Evolutionary conservation across 176 grass and related monocot genomes (phyloP), one percentile per base, ranked within the genome.

Genomic region (Oryza australiensis): DNA sequence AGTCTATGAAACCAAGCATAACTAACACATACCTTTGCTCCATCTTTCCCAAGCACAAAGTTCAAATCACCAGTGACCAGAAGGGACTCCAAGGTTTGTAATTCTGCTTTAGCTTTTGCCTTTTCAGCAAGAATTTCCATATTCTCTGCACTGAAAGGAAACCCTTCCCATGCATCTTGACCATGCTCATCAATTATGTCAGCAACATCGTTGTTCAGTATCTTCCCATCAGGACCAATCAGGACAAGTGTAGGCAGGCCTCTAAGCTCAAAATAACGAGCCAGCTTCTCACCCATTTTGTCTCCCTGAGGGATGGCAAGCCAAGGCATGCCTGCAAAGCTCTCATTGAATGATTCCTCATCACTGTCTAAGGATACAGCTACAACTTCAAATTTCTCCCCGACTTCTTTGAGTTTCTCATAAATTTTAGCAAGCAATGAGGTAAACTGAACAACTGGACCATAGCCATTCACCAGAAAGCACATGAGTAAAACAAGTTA

Each of bases 151-250:
- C 51, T 84, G 26, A 91, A 98, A 13, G 95, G 95, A 41, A 94
- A 97, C 26, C 89, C 86, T 83, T 97, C 87, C 84, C 84, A 92
- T 72, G 92, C 88, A 16, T 91, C 95, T 26, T 72, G 72, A 73
- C 90, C 92, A 55, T 95, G 82, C 57, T 95, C 88, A 28, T 90
- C 84, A 68, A 95, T 84, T 79, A 93, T 84, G n/a, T 90, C 90
- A 16, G 80, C 89, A 1, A 83, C 60, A 87, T 93, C 89, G 62
- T 3, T 63, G 75, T 89, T 86, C 42, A 89, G 62, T 76, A 88
- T 98, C 86, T 93, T 98, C 68, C 92, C 95, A 88, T 95, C 92
- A 24, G 92, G 78, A 78, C 92, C 95, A 72, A 93, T 93, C 30
- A 95, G 84, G 60, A 91, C 86, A 67, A 98, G 83, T 41, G 84